Conservation (phyloP, 305 asterid genomes). For the Fraxinus velutina region DNA sequence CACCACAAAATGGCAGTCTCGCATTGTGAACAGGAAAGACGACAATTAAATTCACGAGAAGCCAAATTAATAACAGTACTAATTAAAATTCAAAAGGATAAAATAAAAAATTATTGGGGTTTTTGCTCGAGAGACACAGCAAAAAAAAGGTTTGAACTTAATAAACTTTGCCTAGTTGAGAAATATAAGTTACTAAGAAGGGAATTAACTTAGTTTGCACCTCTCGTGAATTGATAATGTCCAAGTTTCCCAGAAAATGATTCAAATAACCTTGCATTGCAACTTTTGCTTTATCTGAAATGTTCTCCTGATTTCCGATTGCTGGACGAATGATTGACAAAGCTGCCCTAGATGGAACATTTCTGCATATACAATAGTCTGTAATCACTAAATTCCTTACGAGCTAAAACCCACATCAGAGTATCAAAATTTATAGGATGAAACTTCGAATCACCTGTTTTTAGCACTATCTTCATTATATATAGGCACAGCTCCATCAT, state of each 20-base stretch:
- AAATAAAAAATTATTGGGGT: neutral
- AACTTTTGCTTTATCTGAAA: constrained; percentile 70
- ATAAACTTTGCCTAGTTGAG: neutral
- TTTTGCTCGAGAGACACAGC: neutral
- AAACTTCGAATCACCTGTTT: constrained; percentile 49
- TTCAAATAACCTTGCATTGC: constrained; percentile 92
- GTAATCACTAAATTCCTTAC: constrained; percentile 25
- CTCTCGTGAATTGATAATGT: constrained; percentile 77
- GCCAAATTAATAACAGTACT: neutral
- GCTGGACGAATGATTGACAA: constrained; percentile 80
- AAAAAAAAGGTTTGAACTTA: neutral
- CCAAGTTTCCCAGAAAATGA: constrained; percentile 86
- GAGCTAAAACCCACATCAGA: constrained; percentile 1
- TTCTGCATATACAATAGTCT: constrained; percentile 47
- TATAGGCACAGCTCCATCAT: constrained; percentile 65
- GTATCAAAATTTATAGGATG: constrained; percentile 6
- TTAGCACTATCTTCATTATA: constrained; percentile 54
- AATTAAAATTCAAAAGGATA: neutral
- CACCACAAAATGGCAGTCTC: neutral
- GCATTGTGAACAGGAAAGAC: neutral
- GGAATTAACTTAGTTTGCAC: constrained; percentile 39
- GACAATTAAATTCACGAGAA: neutral
- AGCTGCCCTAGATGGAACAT: constrained; percentile 81
- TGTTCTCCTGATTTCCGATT: constrained; percentile 59
- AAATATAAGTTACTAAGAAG: constrained; percentile 4